A percentile compares a stretch with the other conserved stretches of the same genome.
Evolutionary conservation across 352 stramenopile genomes (phyloP).

Genomic region (Peronospora belbahrii): DNA sequence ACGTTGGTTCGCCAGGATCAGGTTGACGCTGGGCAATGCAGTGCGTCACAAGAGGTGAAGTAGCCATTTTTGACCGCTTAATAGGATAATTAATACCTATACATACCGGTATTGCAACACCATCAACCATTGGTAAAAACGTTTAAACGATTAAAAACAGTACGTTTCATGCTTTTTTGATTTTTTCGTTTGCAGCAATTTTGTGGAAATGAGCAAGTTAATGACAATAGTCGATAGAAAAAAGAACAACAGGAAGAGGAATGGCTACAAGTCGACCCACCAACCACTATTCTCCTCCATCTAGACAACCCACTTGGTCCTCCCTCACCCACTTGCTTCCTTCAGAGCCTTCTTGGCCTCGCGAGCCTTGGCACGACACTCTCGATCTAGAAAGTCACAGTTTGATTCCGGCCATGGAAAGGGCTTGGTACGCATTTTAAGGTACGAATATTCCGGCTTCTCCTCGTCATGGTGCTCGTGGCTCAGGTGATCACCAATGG

Average conservation of each 20-base stretch:
- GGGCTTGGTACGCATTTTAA: constrained; percentile 84
- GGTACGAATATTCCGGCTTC: constrained; percentile 61
- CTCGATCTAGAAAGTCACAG: constrained; percentile 72
- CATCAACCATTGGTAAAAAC: too few relatives aligned
- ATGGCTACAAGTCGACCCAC: constrained; percentile 2
- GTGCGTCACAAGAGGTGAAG: constrained; percentile 16
- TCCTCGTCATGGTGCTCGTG: constrained; percentile 62
- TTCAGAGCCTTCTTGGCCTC: constrained; percentile 65
- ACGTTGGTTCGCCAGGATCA: constrained; percentile 30
- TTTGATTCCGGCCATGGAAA: constrained; percentile 75
- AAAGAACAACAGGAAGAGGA: too few relatives aligned
- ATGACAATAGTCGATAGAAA: too few relatives aligned
- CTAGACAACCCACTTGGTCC: neutral
- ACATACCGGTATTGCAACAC: too few relatives aligned
- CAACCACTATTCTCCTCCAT: constrained; percentile 1
- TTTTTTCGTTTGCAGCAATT: too few relatives aligned
- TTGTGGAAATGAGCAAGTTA: too few relatives aligned
- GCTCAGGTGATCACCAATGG: constrained; percentile 46
- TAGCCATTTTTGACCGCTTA: constrained; percentile 11
- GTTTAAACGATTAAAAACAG: too few relatives aligned
- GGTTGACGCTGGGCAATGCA: constrained; percentile 30
- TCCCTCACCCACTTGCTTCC: constrained; percentile 24
- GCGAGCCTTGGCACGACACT: constrained; percentile 61
- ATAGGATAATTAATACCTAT: too few relatives aligned
- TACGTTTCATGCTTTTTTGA: too few relatives aligned